These are phyloP conservation scores for Closterium sp. DNA, from an alignment of 139 green algal species.

Conservation along the genomic window DNA sequence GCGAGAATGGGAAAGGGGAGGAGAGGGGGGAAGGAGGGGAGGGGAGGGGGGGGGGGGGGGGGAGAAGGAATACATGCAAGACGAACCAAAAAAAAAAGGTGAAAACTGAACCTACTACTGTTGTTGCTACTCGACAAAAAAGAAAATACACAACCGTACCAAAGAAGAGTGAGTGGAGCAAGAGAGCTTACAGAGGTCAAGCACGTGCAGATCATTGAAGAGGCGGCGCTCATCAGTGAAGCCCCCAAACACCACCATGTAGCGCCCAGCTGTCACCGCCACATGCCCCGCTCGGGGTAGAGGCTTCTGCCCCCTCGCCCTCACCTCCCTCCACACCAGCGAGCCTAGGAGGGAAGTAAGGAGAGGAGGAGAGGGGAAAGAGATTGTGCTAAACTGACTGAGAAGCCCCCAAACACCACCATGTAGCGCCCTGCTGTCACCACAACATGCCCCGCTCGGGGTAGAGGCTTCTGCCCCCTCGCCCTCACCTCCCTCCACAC, in stretches of 20 bases:
- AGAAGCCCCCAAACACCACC: constrained; percentile 35
- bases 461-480: constrained; percentile 11
- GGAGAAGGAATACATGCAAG: too few relatives aligned
- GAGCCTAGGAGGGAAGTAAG: too few relatives aligned
- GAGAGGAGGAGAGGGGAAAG: too few relatives aligned
- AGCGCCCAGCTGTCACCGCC: constrained; percentile 11
- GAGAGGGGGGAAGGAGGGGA: too few relatives aligned
- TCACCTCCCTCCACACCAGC: constrained; percentile 25
- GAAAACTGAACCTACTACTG: too few relatives aligned
- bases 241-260: constrained; percentile 38
- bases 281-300: constrained; percentile 30
- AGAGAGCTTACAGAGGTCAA: constrained; percentile 27
- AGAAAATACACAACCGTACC: too few relatives aligned
- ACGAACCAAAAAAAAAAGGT: too few relatives aligned
- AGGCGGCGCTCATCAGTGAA: constrained; percentile 28
- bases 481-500: constrained; percentile 28
- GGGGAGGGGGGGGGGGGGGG: too few relatives aligned
- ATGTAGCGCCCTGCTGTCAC: constrained; percentile 14
- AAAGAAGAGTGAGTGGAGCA: too few relatives aligned
- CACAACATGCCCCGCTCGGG: constrained; percentile 30
- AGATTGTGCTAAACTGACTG: too few relatives aligned
- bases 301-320: constrained; percentile 28
- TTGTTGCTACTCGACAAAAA: too few relatives aligned
- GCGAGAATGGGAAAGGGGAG: too few relatives aligned
- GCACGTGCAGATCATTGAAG: constrained; percentile 46